These are phyloP conservation scores for Arabidopsis suecica DNA, from an alignment of 345 rosid genomes.

Conservation along the genomic window DNA sequence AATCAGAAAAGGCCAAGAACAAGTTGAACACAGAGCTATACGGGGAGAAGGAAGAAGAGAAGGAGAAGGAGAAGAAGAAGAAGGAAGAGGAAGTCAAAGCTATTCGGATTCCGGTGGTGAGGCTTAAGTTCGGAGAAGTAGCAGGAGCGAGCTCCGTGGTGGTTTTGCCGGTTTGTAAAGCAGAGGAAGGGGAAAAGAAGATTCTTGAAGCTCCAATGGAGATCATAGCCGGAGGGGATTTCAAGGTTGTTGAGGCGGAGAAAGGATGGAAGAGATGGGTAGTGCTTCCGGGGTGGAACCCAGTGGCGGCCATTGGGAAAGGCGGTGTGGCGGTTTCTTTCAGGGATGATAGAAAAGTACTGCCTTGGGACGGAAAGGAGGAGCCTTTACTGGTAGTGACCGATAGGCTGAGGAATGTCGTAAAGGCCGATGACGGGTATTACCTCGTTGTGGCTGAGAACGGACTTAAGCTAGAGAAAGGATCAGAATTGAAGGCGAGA, in stretches of 20 bases:
- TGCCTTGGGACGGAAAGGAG: conserved; percentile 85
- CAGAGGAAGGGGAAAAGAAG: conserved; percentile 57
- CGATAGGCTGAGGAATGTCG: conserved; percentile 64
- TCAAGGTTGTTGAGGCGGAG: conserved; percentile 77
- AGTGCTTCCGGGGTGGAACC: conserved; percentile 79
- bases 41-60: conserved; percentile 44
- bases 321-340: conserved; percentile 83
- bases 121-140: conserved; percentile 79
- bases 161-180: conserved; percentile 78
- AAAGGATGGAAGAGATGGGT: conserved; percentile 92
- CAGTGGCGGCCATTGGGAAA: conserved; percentile 47
- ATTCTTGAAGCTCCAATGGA: conserved; percentile 72
- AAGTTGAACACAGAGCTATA: conserved; percentile 53
- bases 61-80: conserved; percentile 9
- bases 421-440: conserved; percentile 65
- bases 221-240: conserved; percentile 61
- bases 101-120: conserved; percentile 68
- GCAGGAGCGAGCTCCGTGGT: conserved; percentile 70
- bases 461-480: conserved; percentile 76
- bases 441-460: conserved; percentile 59
- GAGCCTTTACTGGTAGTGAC: conserved; percentile 78
- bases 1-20: conserved; percentile 64
- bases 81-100: conserved; percentile 30
- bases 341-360: conserved; percentile 60
- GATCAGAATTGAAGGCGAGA: conserved; percentile 60